Base-by-base conservation (phyloP, 2,329 filamentous ascomycete species). In the Phyllosticta ampelicida region DNA sequence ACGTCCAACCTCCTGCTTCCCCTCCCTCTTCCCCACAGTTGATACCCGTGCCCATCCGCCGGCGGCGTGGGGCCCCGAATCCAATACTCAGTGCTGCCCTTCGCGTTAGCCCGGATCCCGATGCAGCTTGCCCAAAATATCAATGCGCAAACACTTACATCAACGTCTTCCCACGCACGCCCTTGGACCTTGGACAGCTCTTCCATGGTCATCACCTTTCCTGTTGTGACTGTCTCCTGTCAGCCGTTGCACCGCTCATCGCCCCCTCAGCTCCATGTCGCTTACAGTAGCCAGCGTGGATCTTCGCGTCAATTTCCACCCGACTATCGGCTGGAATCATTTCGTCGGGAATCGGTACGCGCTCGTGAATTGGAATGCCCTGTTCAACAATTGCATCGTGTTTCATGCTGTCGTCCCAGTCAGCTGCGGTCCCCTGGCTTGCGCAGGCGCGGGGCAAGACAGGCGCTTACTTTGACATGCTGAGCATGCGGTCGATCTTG, bases 251-350 rank as follows among this genome's bases (percentile, higher is more conserved):
- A 58, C 56, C 28, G 44, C 56, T n/a, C 36, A n/a, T n/a, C 13
- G 11, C 36, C 36, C 30, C 36, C 36, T 44, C 13, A 44, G 36
- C 36, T 51, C 44, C 51, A 54, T 44, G 56, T 58, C 51, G 9
- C 83, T 74, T 75, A 90, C 87, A 86, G 68, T 86, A 86, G 20
- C 84, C 94, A 61, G 92, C 90, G 65, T 92, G 94, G 70, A 97
- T 96, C 78, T 97, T 97, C 60, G 94, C 94, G 73, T 97, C 94
- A 68, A 97, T 99, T 73, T 99, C 94, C n/a, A 97, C 94, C 64
- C 92, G 81, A 56, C 90, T 95, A 74, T 97, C 94, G 62, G 86
- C 89, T 11, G 94, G 94, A 66, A 97, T 96, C 82, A 94, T 85
- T 29, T 94, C 87, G 63, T 95, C 90, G 3, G 92, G 94, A 63